A percentile compares a stretch with the other conserved stretches of the same genome.
These are phyloP conservation scores for Polytrichum formosum DNA, from an alignment of 225 moss, liverwort and hornwort genomes.

Conservation along the genomic window DNA sequence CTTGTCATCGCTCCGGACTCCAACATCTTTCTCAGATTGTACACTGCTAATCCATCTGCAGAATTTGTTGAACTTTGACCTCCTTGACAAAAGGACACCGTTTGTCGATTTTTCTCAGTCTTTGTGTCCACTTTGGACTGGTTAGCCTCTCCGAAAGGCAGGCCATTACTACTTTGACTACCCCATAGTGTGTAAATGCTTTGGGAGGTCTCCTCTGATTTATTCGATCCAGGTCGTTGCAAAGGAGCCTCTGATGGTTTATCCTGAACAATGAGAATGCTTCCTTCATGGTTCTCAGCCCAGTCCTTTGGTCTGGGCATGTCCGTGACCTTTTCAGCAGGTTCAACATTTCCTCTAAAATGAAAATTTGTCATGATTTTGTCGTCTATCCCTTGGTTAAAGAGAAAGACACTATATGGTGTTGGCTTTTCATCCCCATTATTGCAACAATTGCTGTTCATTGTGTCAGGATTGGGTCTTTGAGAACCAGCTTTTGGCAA, in stretches of 20 bases:
- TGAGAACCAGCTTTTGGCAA: not conserved
- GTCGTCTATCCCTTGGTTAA: not conserved
- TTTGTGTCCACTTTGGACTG: not conserved
- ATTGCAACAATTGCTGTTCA: no score
- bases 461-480: not conserved
- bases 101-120: not conserved
- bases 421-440: not conserved
- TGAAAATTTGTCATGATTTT: slow-evolving; percentile 7
- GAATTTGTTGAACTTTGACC: not conserved
- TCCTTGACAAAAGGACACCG: not conserved
- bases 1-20: not conserved
- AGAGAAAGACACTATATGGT: not conserved
- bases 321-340: not conserved
- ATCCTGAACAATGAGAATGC: not conserved
- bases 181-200: not conserved
- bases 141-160: not conserved
- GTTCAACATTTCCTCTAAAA: not conserved
- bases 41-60: not conserved
- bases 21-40: not conserved
- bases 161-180: not conserved
- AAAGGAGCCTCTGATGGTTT: not conserved
- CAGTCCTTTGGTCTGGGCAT: not conserved
- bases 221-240: not conserved
- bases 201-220: not conserved
- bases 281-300: not conserved